Conservation (phyloP, 495 filamentous ascomycete genomes). For the Mycothermus thermophilus region DNA sequence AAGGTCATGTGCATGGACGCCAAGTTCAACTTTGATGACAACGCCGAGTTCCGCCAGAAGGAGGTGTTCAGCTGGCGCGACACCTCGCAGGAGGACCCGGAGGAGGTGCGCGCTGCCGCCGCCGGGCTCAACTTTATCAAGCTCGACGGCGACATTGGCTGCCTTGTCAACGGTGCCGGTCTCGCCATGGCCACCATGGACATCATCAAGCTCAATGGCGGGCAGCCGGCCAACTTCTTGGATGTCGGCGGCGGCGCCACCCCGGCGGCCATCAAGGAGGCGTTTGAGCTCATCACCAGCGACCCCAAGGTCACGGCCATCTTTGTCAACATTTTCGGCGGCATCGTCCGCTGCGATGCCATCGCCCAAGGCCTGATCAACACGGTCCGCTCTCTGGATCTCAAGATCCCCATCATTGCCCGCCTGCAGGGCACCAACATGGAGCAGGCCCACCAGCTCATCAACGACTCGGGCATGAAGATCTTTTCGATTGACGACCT, state of each 20-base stretch:
- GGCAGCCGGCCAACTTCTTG: slow-evolving; percentile 92
- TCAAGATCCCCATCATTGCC: slow-evolving; percentile 91
- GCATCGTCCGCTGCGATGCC: slow-evolving; percentile 95
- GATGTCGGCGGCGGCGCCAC: slow-evolving; percentile 97
- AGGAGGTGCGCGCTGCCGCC: slow-evolving; percentile 93
- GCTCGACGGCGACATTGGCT: slow-evolving; percentile 97
- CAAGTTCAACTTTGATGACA: slow-evolving; percentile 96
- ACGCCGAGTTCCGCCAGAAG: slow-evolving; percentile 94
- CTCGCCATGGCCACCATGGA: slow-evolving; percentile 99
- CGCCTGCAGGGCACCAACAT: slow-evolving; percentile 97
- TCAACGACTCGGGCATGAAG: slow-evolving; percentile 96
- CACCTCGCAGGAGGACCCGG: slow-evolving; percentile 84
- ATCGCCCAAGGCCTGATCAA: slow-evolving; percentile 93
- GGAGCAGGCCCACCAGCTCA: slow-evolving; percentile 86
- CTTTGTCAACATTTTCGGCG: slow-evolving; percentile 99
- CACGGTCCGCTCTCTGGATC: slow-evolving; percentile 83
- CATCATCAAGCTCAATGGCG: slow-evolving; percentile 99
- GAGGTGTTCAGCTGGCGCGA: slow-evolving; percentile 91
- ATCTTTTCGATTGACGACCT: slow-evolving; percentile 99
- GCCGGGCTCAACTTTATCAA: slow-evolving; percentile 98
- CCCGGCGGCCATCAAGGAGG: slow-evolving; percentile 88
- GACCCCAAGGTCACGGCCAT: slow-evolving; percentile 97
- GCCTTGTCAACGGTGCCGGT: slow-evolving; percentile 96
- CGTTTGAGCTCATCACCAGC: slow-evolving; percentile 95
- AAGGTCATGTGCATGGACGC: slow-evolving; percentile 97